These are phyloP conservation scores for Colletotrichum sojae DNA, from an alignment of 2,329 filamentous ascomycete genomes.

Conservation along the genomic window DNA sequence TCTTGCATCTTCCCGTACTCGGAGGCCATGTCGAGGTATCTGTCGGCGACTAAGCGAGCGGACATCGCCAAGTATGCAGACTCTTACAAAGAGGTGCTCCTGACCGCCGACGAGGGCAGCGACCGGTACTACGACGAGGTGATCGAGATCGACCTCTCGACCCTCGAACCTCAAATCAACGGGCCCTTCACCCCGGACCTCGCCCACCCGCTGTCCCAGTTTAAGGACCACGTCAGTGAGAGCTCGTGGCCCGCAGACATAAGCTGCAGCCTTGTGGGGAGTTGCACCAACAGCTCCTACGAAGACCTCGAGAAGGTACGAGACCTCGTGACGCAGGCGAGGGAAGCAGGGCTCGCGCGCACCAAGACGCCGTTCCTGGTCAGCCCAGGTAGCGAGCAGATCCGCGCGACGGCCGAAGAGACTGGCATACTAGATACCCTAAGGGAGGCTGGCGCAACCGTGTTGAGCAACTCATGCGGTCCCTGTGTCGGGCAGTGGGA, in stretches of 20 bases:
- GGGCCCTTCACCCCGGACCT: slow-evolving; percentile 53
- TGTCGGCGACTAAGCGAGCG: slow-evolving; percentile 47
- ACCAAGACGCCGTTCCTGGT: slow-evolving; percentile 49
- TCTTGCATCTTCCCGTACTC: slow-evolving; percentile 55
- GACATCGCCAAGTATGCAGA: slow-evolving; percentile 45
- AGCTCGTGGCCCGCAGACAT: slow-evolving; percentile 50
- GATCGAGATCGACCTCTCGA: slow-evolving; percentile 52
- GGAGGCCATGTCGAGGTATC: slow-evolving; percentile 49
- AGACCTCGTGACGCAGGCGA: slow-evolving; percentile 49
- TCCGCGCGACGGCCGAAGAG: slow-evolving; percentile 49
- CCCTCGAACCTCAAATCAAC: slow-evolving; percentile 52
- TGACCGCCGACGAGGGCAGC: slow-evolving; percentile 49
- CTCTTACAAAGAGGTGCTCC: slow-evolving; percentile 44
- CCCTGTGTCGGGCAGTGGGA: slow-evolving; percentile 54
- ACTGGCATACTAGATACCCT: slow-evolving; percentile 48
- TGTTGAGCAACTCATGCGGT: slow-evolving; percentile 52
- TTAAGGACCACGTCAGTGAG: slow-evolving; percentile 45
- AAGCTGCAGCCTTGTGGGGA: slow-evolving; percentile 50
- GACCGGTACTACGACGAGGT: slow-evolving; percentile 50
- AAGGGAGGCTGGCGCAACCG: slow-evolving; percentile 48
- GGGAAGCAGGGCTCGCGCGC: slow-evolving; percentile 46
- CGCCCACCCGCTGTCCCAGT: slow-evolving; percentile 49
- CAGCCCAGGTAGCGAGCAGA: slow-evolving; percentile 52
- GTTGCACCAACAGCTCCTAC: slow-evolving; percentile 54
- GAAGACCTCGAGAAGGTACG: slow-evolving; percentile 52